These are phyloP conservation scores for Neodidymelliopsis sp. DNA, from an alignment of 2,329 filamentous ascomycete species.

Conservation along the genomic window DNA sequence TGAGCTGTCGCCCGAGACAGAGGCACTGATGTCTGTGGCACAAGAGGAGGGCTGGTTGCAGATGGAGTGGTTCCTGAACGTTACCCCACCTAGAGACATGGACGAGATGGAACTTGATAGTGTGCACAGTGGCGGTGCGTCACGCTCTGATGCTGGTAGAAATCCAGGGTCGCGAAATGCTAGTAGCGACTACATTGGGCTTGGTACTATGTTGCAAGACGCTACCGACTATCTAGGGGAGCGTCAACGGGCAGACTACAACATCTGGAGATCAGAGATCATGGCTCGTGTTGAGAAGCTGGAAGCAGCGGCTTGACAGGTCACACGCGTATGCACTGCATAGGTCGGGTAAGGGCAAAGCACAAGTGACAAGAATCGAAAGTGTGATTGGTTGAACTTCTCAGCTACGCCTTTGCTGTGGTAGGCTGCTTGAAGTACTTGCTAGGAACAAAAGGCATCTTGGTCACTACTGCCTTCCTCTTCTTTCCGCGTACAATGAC, in stretches of 20 bases:
- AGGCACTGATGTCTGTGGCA: slow-evolving; percentile 43
- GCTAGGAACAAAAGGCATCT: slow-evolving; percentile 87
- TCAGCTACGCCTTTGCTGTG: slow-evolving; percentile 31
- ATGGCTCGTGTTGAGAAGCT: slow-evolving; percentile 63
- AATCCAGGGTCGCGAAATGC: slow-evolving; percentile 50
- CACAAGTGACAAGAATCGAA: background rate
- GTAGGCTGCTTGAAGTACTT: slow-evolving; percentile 69
- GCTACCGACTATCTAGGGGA: slow-evolving; percentile 75
- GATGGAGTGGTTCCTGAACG: slow-evolving; percentile 64
- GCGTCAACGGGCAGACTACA: slow-evolving; percentile 66
- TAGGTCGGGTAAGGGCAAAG: too few species aligned
- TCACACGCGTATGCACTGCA: background rate
- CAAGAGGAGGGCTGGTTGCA: slow-evolving; percentile 56
- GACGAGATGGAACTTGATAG: slow-evolving; percentile 42
- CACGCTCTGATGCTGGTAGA: slow-evolving; percentile 44
- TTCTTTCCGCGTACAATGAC: slow-evolving; percentile 79
- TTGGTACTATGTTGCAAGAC: slow-evolving; percentile 76
- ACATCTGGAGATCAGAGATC: slow-evolving; percentile 69
- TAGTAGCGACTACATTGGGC: slow-evolving; percentile 55
- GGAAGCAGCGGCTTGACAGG: slow-evolving; percentile 38
- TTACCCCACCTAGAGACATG: slow-evolving; percentile 45
- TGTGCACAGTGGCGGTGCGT: too few species aligned
- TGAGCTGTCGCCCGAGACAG: slow-evolving; percentile 50
- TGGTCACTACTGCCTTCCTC: slow-evolving; percentile 76
- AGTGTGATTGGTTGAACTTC: background rate